phyloP scores from a whole-genome alignment of 1,139 yeast species.

The Pichia sp. region DNA sequence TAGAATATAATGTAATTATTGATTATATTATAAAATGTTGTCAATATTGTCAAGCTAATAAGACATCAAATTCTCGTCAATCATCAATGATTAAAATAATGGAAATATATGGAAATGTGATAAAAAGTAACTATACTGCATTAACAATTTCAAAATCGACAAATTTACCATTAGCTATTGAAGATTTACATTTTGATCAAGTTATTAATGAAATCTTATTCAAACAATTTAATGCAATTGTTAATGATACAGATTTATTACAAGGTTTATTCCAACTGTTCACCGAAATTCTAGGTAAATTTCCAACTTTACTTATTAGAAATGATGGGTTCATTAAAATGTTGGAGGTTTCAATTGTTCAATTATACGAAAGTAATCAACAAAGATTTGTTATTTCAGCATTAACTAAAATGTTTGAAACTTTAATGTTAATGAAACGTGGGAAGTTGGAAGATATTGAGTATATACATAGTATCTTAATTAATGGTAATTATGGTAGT shows the following conservation, averaged over 20 bases:
- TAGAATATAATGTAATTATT: conserved; percentile 27
- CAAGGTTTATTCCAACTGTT: conserved; percentile 40
- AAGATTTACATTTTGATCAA: conserved; percentile 7
- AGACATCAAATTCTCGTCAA: not conserved
- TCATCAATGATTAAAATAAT: conserved; percentile 8
- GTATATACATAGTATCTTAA: conserved; percentile 31
- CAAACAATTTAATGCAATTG: conserved; percentile 28
- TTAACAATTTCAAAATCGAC: conserved; percentile 25
- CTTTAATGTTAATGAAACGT: conserved; percentile 45
- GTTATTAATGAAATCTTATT: conserved; percentile 28
- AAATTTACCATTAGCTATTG: conserved; percentile 4
- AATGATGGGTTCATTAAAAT: conserved; percentile 32
- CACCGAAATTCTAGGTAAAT: conserved; percentile 41
- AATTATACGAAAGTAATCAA: conserved; percentile 38
- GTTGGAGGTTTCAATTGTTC: conserved; percentile 38
- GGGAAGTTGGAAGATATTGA: conserved; percentile 47
- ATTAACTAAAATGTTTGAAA: conserved; percentile 60
- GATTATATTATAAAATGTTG: conserved; percentile 7
- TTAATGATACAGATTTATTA: conserved; percentile 49
- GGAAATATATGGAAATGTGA: conserved; percentile 9
- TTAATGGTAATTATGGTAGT: conserved; percentile 36
- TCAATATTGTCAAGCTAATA: conserved; percentile 5
- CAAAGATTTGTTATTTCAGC: conserved; percentile 65
- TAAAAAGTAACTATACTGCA: conserved; percentile 6
- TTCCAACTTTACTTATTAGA: conserved; percentile 45